Evolutionary conservation across 495 filamentous ascomycete species (phyloP).

Genomic region (Neurospora africana): DNA sequence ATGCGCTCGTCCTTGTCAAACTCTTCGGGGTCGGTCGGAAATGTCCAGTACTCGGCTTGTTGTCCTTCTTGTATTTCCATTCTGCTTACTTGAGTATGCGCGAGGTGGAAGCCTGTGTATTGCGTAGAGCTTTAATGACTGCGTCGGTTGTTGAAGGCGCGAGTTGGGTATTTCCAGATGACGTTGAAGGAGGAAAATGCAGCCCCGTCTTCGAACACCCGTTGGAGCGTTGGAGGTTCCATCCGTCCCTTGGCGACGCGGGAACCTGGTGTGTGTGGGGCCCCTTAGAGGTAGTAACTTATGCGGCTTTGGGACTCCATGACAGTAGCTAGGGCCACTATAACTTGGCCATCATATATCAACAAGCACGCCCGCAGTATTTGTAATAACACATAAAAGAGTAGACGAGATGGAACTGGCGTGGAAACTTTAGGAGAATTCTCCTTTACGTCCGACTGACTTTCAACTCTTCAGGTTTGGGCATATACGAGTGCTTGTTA

Average conservation of each 20-base stretch:
- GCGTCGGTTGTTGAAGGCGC: background rate
- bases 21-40: slow-evolving; percentile 60
- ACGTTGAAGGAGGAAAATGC: background rate
- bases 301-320: too few relatives aligned
- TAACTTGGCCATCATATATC: too few relatives aligned
- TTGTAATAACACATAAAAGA: too few relatives aligned
- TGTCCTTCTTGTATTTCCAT: background rate
- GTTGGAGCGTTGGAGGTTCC: background rate
- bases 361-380: too few relatives aligned
- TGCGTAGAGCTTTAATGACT: background rate
- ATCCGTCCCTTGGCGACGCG: background rate
- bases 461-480: background rate
- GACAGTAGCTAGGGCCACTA: too few relatives aligned
- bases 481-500: background rate
- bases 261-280: background rate
- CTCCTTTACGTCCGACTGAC: background rate
- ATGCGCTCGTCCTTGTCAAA: slow-evolving; percentile 79
- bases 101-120: background rate
- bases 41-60: slow-evolving; percentile 31
- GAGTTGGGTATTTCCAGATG: background rate
- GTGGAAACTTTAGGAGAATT: too few relatives aligned
- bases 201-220: background rate
- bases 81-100: background rate
- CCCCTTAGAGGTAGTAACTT: background rate
- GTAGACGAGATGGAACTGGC: too few relatives aligned